phyloP scores from a whole-genome alignment of 345 rosid species.

The Viola odorata region DNA sequence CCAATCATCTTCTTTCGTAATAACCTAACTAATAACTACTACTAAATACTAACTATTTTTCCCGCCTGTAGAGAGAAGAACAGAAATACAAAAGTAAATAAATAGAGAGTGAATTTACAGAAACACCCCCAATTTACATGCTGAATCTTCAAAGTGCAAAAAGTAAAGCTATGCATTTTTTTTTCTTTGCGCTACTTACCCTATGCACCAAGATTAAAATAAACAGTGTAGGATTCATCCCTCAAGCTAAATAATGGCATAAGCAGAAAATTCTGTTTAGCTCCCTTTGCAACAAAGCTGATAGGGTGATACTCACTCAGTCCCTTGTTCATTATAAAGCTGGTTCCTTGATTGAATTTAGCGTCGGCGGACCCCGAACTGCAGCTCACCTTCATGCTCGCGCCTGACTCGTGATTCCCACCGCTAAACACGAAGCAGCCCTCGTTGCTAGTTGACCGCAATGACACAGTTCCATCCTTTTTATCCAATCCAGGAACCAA shows the following conservation, averaged over 20 bases:
- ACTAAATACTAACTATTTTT: no score
- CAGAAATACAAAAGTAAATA: no score
- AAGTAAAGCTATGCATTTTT: no score
- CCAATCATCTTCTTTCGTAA: no score
- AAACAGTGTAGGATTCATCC: conserved; percentile 77
- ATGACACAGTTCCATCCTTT: conserved; percentile 42
- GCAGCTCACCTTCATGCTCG: conserved; percentile 48
- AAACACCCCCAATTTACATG: no score
- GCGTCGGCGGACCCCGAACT: conserved; percentile 20
- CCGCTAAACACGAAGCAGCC: conserved; percentile 62
- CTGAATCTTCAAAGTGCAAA: no score
- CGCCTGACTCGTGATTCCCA: conserved; percentile 25
- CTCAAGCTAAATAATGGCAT: conserved; percentile 60
- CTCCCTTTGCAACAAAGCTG: conserved; percentile 73
- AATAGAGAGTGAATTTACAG: no score
- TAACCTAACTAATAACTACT: no score
- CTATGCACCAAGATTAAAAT: conserved; percentile 54
- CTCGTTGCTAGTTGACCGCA: conserved; percentile 41
- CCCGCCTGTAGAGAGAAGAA: no score
- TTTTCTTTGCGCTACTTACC: background rate
- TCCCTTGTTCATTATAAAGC: conserved; percentile 51
- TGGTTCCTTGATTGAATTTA: conserved; percentile 40
- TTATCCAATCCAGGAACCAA: conserved; percentile 68
- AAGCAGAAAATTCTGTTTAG: conserved; percentile 54
- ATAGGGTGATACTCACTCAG: conserved; percentile 55